Evolutionary conservation across 1,139 yeast genomes (phyloP).

Genomic region (Hemisphaericaspora xylofermentans): DNA sequence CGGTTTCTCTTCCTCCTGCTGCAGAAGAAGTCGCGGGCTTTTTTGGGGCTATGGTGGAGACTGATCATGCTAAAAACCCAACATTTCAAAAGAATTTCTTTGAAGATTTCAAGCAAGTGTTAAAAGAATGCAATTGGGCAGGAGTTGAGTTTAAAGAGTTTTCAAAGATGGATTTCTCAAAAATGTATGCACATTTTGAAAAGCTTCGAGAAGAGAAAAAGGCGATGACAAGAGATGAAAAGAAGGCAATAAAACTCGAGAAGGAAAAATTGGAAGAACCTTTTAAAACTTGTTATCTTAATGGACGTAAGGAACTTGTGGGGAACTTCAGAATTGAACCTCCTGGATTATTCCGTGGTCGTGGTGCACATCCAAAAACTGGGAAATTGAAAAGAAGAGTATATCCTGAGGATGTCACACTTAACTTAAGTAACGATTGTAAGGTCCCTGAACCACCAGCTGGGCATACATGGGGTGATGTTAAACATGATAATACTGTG

Average conservation of each 20-base stretch:
- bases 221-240: conserved; percentile 64
- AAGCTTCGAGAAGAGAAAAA: conserved; percentile 71
- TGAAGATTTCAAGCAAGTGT: conserved; percentile 66
- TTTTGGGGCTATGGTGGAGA: conserved; percentile 82
- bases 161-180: conserved; percentile 71
- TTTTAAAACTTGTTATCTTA: conserved; percentile 73
- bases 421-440: conserved; percentile 75
- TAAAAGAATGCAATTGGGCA: conserved; percentile 62
- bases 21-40: conserved; percentile 98
- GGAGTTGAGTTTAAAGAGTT: conserved; percentile 56
- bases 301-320: conserved; percentile 88
- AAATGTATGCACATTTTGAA: conserved; percentile 74
- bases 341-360: conserved; percentile 92
- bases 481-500: conserved; percentile 84
- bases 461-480: conserved; percentile 90
- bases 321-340: conserved; percentile 96
- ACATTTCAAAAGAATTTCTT: conserved; percentile 86
- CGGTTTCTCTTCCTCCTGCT: conserved; percentile 67
- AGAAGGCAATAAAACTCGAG: conserved; percentile 68
- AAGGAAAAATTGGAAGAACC: conserved; percentile 78
- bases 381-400: conserved; percentile 86
- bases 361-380: conserved; percentile 96
- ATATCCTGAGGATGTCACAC: conserved; percentile 81
- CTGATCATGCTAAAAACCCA: conserved; percentile 87
- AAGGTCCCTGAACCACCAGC: conserved; percentile 79